Base-by-base conservation (phyloP, 129 eudicot species). In the Scalesia atractyloides region DNA sequence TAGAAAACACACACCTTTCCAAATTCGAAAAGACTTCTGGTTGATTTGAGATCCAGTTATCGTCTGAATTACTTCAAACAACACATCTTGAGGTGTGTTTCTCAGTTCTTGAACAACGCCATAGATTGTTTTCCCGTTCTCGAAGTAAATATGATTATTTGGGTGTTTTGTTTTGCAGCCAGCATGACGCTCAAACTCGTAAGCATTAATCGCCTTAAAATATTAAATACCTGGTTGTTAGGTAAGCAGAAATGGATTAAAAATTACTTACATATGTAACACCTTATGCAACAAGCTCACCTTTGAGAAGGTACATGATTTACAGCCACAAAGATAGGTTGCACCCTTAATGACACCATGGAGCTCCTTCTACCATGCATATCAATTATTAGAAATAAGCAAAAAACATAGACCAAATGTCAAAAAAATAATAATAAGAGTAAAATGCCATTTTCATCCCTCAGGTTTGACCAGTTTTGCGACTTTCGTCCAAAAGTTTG, bases 111-210 rank as follows among this genome's bases (percentile, higher is more conserved):
- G 91, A 73, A 86, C 91, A 70, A 83, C 80, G 8, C 88, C 91
- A 69, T 83, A 86, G 47, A 86, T 72, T 52, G 91, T 86, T 66
- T 86, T 86, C 70, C 91, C 91, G n/a, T 84, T 86, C 65, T 83
- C 88, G 17, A 83, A 83, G 78, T 86, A 86, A 52, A 86, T 86
- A 81, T 86, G 91, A 86, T 86, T 86, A 71, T 86, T 86, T 63
- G 91, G 91, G 74, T 86, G 91, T 68, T 86, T 86, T 54, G 91
- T 83, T 81, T 86, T 86, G 77, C 91, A 83, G 48, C 86, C 84
- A 72, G 88, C 91, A 75, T 86, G 91, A 13, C 88, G 91, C 75
- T 86, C 91, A 70, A 86, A 86, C 81, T 83, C 91, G 73, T 66
- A 86, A 61, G 91, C 91, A 83, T 83, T 86, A 52, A 86, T 81